These are phyloP conservation scores for Gnetum montanum DNA, from an alignment of 75 land plant genomes.

Conservation along the genomic window DNA sequence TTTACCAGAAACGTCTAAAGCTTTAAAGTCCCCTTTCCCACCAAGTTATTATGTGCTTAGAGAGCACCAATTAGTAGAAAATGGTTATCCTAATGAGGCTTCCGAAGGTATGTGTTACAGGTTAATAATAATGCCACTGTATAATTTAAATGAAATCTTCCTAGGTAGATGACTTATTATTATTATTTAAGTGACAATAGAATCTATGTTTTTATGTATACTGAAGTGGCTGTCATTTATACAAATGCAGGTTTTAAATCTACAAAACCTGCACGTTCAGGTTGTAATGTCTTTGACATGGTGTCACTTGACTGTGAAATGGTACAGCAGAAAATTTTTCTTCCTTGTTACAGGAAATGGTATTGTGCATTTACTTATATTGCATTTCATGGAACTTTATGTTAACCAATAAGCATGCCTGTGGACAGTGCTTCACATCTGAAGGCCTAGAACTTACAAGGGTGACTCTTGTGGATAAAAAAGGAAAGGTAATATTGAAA, in stretches of 20 bases:
- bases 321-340: conserved; percentile 38
- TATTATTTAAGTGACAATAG: no score
- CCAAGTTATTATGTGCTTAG: conserved; percentile 71
- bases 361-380: no score
- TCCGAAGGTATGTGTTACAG: no score
- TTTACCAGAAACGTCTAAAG: no score
- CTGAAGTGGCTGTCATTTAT: no score
- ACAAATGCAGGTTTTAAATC: conserved; percentile 48
- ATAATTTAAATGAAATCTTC: no score
- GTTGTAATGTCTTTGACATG: conserved; percentile 30
- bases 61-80: conserved; percentile 59
- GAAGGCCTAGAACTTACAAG: conserved; percentile 86
- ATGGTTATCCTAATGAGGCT: conserved; percentile 43
- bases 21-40: conserved; percentile 53
- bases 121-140: no score
- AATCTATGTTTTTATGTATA: no score
- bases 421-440: conserved; percentile 64
- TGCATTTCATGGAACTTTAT: no score
- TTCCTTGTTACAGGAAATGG: no score
- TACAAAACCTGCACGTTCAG: conserved; percentile 50
- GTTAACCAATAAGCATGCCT: no score
- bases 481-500: conserved; percentile 44
- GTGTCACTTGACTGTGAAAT: conserved; percentile 86
- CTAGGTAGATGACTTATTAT: no score
- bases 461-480: conserved; percentile 58